phyloP scores from a whole-genome alignment of 345 rosid species.

The Jatropha curcas region DNA sequence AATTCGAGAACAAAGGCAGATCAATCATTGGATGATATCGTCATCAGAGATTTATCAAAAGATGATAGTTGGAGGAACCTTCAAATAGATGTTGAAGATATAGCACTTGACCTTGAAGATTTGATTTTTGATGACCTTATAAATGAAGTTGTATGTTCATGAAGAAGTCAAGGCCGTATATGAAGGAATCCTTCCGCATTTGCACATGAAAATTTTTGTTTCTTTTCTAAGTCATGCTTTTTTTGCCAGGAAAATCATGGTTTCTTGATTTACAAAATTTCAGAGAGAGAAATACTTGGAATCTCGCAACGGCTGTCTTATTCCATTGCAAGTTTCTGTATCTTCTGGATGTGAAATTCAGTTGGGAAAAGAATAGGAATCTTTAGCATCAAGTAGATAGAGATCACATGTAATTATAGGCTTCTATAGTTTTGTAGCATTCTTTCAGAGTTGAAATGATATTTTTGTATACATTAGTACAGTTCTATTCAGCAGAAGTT shows the following conservation, averaged over 20 bases:
- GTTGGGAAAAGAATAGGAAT: neutral
- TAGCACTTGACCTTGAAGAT: conserved; percentile 74
- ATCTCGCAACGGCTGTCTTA: neutral
- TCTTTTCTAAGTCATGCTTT: neutral
- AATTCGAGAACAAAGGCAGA: conserved; percentile 32
- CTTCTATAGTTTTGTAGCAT: neutral
- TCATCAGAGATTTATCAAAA: conserved; percentile 53
- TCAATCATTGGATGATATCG: conserved; percentile 56
- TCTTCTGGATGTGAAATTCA: neutral
- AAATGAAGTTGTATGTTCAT: conserved; percentile 42
- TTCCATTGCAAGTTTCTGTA: neutral
- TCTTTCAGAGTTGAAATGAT: conserved; percentile 1
- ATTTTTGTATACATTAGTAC: neutral
- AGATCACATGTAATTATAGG: neutral
- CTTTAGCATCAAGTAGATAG: neutral
- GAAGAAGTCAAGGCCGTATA: neutral
- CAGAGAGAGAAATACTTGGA: neutral
- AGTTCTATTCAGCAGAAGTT: neutral
- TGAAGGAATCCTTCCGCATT: neutral
- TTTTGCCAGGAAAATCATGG: neutral
- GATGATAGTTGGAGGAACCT: conserved; percentile 68
- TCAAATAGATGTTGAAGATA: conserved; percentile 54
- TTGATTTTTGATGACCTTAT: conserved; percentile 60
- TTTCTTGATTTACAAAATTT: neutral
- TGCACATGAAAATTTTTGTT: conserved; percentile 4